Base-by-base conservation (phyloP, 1,284 basidiomycete species). In the Cystobasidium slooffiae region DNA sequence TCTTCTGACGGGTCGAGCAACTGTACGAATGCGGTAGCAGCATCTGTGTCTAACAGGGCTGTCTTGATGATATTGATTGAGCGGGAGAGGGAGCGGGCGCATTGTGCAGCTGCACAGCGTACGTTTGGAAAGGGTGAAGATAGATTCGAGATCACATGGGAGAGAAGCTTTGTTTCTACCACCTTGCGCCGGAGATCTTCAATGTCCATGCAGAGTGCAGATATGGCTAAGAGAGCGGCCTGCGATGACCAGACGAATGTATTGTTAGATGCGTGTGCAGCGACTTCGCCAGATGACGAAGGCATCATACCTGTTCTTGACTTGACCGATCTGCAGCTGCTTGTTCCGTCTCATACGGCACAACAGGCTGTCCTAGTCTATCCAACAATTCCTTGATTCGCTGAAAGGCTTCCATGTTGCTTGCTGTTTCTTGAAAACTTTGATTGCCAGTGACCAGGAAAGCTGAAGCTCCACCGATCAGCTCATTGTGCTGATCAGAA, bases 51-150 rank as follows among this genome's bases (percentile, higher is more conserved):
- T 9, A 93, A 87, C 9, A 96, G 86, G 72, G 88, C 92, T 46
- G 93, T 95, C 31, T 92, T 85, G 53, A 94, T 83, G 1, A 93
- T 89, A 0, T 88, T 87, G 0, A 93, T 88, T 0, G 89, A 88
- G 22, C 94, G 87, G 58, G 88, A 88, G 46, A 96, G 84, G 0
- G 91, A 90, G n/a, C 93, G 85, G 1, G 92, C 86, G 77, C 90
- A 90, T 79, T 94, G 93, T 80, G 91, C 93, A 0, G 91, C 90
- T 0, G 91, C 90, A 59, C 91, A 91, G 6, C 93, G 88, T 1
- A 94, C 89, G 0, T 91, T 91, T 20, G 89, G 84, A 72, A 89
- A 87, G 0, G 85, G 86, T 76, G 91, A 88, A 0, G 83, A 79
- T 39, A 92, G 85, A 14, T 86, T 87, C 5, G 81, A 80, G 68